Evolutionary conservation across 2,329 filamentous ascomycete species (phyloP).

Genomic region (Sporothrix brunneoviolacea): DNA sequence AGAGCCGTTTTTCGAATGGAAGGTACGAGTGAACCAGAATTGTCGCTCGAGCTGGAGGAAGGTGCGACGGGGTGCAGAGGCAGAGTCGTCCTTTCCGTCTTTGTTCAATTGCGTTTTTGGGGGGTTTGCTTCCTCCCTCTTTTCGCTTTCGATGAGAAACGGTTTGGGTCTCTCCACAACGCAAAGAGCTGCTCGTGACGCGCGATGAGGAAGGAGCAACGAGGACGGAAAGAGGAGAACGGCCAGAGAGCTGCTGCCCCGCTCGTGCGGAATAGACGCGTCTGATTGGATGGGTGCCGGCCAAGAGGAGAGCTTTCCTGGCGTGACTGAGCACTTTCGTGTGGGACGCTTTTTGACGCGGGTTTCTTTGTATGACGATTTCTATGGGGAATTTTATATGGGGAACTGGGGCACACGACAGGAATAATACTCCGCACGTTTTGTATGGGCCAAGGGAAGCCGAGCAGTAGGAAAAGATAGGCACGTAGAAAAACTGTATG

Average conservation of each 20-base stretch:
- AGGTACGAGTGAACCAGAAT: neutral
- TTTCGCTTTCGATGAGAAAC: neutral
- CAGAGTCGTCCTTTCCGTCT: neutral
- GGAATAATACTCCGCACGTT: too few species aligned
- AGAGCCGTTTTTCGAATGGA: neutral
- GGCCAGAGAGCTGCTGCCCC: neutral
- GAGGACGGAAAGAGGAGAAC: neutral
- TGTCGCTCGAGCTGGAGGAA: too few species aligned
- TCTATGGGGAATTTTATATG: neutral
- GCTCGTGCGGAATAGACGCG: constrained; percentile 4
- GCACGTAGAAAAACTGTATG: too few species aligned
- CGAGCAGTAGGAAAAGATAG: too few species aligned
- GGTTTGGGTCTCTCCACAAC: constrained; percentile 5
- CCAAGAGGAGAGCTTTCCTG: too few species aligned
- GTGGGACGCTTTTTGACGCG: too few species aligned
- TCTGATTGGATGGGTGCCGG: constrained; percentile 14
- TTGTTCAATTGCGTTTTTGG: neutral
- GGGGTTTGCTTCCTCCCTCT: neutral
- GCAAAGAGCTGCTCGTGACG: constrained; percentile 17
- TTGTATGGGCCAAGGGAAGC: neutral
- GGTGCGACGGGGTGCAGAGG: too few species aligned
- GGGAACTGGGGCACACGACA: too few species aligned
- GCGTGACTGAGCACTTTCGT: constrained; percentile 2
- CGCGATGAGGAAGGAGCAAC: constrained; percentile 11
- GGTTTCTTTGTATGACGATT: constrained; percentile 13